Evolutionary conservation across 2,329 filamentous ascomycete genomes (phyloP).

Genomic region (Trichoderma breve): DNA sequence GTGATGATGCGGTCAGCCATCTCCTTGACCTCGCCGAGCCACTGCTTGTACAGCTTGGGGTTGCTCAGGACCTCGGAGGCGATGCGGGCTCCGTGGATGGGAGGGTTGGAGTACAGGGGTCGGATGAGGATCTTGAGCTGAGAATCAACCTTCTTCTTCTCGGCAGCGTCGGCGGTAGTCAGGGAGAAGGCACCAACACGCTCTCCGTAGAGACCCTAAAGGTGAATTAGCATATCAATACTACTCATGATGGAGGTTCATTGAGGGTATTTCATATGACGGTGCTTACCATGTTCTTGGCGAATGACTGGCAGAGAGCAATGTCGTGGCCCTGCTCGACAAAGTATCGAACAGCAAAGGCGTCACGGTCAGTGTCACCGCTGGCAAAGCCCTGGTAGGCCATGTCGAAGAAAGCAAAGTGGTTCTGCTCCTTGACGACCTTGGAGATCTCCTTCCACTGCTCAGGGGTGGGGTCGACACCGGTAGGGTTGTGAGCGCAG

Average conservation of each 20-base stretch:
- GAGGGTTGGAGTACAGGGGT: conserved; percentile 97
- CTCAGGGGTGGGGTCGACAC: conserved; percentile 85
- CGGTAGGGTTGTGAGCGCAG: conserved; percentile 96
- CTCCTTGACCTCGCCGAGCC: conserved; percentile 93
- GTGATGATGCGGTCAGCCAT: conserved; percentile 99
- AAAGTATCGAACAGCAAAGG: conserved; percentile 91
- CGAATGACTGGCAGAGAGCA: conserved; percentile 88
- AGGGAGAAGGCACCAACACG: conserved; percentile 96
- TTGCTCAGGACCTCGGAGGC: conserved; percentile 90
- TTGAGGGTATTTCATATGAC: neutral
- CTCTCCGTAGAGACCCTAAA: conserved; percentile 91
- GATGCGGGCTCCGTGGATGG: conserved; percentile 92
- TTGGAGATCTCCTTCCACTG: conserved; percentile 92
- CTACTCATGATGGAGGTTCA: neutral
- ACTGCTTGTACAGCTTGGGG: conserved; percentile 81
- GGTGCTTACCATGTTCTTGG: conserved; percentile 89
- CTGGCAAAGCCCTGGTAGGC: conserved; percentile 98
- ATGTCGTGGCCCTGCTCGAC: conserved; percentile 88
- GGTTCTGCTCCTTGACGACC: conserved; percentile 78
- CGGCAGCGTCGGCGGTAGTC: conserved; percentile 77
- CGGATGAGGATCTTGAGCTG: conserved; percentile 98
- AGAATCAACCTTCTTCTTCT: conserved; percentile 94
- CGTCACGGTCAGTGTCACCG: conserved; percentile 87
- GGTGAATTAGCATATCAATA: neutral
- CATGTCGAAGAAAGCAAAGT: conserved; percentile 99